Evolutionary conservation across 2,329 filamentous ascomycete genomes (phyloP), one percentile per base, ranked within the genome.

Genomic region (Fusarium falciforme): DNA sequence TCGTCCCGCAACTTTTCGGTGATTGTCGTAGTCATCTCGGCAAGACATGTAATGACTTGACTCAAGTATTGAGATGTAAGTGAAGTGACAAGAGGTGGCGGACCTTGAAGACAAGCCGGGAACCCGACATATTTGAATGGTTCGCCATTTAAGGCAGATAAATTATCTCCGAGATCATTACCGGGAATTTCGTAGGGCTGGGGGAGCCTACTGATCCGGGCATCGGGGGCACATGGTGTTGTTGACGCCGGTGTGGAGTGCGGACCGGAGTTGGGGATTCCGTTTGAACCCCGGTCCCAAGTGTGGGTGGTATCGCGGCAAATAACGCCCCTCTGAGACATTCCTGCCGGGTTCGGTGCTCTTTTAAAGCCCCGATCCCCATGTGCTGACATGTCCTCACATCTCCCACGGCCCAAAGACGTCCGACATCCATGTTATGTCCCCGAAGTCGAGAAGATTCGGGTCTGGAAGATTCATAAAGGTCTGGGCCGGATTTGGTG

Each of bases 361-460:
- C 36, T 40, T 20, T 55, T 27, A 8, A 64, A 22, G 27, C 12
- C 25, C 59, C 64, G 52, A 6, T 38, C 31, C 52, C 31, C 27
- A 14, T n/a, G 7, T 31, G 54, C n/a, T 36, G 25, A 49, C n/a
- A 35, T 29, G 38, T 47, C 52, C 22, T 73, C 68, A 82, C 44
- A 80, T 79, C 20, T 83, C 81, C 82, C 82, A 83, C 6, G 82
- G 80, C 1, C 81, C 80, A 74, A 83, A 83, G 6, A 82, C 78
- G 44, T 83, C 82, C 17, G 80, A 78, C 80, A 84, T 83, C 82
- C 82, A 84, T 20, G 78, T 72, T 57, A 83, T 70, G 67, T 84
- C 82, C 8, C 74, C 77, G 52, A 83, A 80, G 61, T 83, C 82
- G 54, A 80, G 72, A 27, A 75, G 72, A 8, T 73, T 76, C n/a